These are phyloP conservation scores for Penicillium thymicola DNA, from an alignment of 2,329 filamentous ascomycete genomes.

Conservation along the genomic window DNA sequence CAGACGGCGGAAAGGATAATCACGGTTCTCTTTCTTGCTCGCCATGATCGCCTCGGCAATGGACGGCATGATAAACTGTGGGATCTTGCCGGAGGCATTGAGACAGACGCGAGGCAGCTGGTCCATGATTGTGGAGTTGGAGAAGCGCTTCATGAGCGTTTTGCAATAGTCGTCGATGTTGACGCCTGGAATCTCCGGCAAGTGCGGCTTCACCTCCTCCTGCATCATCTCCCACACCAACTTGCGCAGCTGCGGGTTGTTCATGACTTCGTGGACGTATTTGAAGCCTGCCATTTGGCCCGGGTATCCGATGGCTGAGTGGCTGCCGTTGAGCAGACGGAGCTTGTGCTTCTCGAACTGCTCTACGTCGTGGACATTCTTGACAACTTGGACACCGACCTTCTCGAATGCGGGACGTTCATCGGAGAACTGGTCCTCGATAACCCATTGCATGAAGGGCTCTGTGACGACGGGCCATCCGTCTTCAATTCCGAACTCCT, in stretches of 20 bases:
- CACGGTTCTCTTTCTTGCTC: neutral
- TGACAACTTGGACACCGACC: conserved; percentile 53
- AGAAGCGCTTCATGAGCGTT: conserved; percentile 54
- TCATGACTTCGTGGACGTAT: conserved; percentile 56
- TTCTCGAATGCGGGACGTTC: conserved; percentile 53
- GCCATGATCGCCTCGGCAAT: conserved; percentile 39
- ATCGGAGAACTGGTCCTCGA: conserved; percentile 53
- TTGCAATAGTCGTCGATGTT: conserved; percentile 53
- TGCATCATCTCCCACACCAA: conserved; percentile 57
- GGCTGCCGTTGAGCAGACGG: conserved; percentile 53
- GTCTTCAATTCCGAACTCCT: conserved; percentile 49
- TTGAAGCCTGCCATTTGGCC: conserved; percentile 53
- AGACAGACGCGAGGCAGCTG: conserved; percentile 53
- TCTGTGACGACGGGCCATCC: conserved; percentile 55
- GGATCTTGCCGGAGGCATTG: conserved; percentile 54
- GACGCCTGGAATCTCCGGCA: conserved; percentile 51
- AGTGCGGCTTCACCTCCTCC: conserved; percentile 52
- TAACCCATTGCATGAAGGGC: conserved; percentile 57
- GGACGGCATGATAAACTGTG: conserved; percentile 44
- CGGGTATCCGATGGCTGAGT: conserved; percentile 53
- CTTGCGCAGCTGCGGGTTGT: conserved; percentile 47
- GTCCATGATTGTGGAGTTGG: conserved; percentile 57
- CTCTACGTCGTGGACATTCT: conserved; percentile 52
- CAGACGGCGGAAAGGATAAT: conserved; percentile 40
- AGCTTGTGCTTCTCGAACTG: conserved; percentile 58